Conservation (phyloP, 169 alveolate genomes). For the Babesia caballi region DNA sequence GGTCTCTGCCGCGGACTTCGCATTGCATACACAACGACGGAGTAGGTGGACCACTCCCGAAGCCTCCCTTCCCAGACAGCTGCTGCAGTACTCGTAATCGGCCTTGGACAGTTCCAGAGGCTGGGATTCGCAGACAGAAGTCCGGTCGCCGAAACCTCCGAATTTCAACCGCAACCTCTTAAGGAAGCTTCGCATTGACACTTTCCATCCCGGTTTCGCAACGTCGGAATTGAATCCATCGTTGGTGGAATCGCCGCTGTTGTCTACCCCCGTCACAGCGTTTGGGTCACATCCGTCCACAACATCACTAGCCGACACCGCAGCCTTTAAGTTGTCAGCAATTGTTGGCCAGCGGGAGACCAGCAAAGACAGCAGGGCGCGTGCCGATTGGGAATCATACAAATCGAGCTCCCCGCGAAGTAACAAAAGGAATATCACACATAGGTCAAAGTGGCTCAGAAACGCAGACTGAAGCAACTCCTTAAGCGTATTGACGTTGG, state of each 20-base stretch:
- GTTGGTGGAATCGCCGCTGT: too few relatives aligned
- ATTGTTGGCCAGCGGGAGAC: neutral
- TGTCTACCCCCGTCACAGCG: too few relatives aligned
- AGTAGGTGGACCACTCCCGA: conserved; percentile 19
- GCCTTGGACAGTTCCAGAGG: neutral
- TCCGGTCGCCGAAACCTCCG: too few relatives aligned
- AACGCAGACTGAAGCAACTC: conserved; percentile 52
- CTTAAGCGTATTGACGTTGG: conserved; percentile 52
- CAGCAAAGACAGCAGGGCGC: conserved; percentile 17
- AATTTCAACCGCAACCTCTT: too few relatives aligned
- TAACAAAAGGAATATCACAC: conserved; percentile 58
- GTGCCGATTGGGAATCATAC: conserved; percentile 45
- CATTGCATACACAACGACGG: conserved; percentile 24
- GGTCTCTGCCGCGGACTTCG: too few relatives aligned
- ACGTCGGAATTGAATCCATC: too few relatives aligned
- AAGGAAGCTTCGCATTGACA: too few relatives aligned
- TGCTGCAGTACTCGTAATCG: conserved; percentile 33
- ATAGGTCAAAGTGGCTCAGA: conserved; percentile 63
- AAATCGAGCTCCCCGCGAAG: conserved; percentile 56
- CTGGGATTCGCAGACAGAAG: too few relatives aligned
- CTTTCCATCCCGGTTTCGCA: too few relatives aligned
- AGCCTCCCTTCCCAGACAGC: conserved; percentile 44
- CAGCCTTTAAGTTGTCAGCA: neutral
- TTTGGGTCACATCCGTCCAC: too few relatives aligned
- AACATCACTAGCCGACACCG: too few relatives aligned